phyloP scores from a whole-genome alignment of 495 filamentous ascomycete genomes.

The Podospora pseudopauciseta region DNA sequence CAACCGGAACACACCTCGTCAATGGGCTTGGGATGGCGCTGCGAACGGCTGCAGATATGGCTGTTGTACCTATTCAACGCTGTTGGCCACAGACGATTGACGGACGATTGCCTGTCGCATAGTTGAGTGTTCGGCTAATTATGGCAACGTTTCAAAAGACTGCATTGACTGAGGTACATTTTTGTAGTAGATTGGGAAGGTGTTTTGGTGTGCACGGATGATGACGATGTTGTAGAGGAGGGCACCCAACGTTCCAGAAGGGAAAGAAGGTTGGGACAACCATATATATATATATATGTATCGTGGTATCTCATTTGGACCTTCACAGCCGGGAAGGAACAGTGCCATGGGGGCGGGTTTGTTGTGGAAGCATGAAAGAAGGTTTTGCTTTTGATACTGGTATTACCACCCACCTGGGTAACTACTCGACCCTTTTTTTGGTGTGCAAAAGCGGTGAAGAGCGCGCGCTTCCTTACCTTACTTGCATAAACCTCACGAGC shows the following conservation, averaged over 20 bases:
- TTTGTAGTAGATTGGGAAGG: too few species aligned
- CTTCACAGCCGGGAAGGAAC: not conserved
- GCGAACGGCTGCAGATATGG: not conserved
- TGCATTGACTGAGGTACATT: not conserved
- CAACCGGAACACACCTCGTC: not conserved
- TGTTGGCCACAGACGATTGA: not conserved
- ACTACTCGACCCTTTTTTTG: too few species aligned
- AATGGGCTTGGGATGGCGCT: not conserved
- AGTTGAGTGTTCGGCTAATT: slow-evolving; percentile 4
- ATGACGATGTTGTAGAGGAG: not conserved
- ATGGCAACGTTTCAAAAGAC: slow-evolving; percentile 11
- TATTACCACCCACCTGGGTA: not conserved
- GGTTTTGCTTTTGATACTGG: not conserved
- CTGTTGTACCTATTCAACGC: not conserved
- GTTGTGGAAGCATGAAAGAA: not conserved
- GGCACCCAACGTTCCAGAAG: not conserved
- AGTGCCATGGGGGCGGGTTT: not conserved
- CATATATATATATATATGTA: too few species aligned
- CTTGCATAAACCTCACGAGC: too few species aligned
- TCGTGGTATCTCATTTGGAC: too few species aligned
- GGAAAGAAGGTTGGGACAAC: not conserved
- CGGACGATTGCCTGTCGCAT: slow-evolving; percentile 2
- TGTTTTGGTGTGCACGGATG: not conserved
- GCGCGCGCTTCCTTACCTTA: not conserved
- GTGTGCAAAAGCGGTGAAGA: not conserved